Conservation (phyloP, 352 stramenopile species). For the Phytophthora vignae region DNA sequence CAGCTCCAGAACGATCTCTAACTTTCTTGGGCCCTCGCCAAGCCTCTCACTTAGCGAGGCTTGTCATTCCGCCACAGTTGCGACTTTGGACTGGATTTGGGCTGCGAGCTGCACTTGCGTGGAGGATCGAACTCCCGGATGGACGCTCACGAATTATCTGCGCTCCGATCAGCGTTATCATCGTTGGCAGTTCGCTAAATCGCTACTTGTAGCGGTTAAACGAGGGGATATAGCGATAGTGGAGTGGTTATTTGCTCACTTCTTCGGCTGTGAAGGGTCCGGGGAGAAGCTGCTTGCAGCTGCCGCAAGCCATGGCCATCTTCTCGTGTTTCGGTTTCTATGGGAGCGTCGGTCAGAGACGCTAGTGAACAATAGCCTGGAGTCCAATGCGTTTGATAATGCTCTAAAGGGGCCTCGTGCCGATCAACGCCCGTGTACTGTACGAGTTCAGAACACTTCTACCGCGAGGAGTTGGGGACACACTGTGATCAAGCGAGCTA, state of each 20-base stretch:
- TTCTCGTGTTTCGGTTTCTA: background rate
- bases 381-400: background rate
- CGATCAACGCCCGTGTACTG: background rate
- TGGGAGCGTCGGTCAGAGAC: background rate
- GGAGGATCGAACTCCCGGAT: background rate
- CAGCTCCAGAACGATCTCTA: background rate
- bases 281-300: background rate
- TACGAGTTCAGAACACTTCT: background rate
- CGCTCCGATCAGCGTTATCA: slow-evolving; percentile 4
- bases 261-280: background rate
- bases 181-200: background rate
- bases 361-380: background rate
- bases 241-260: slow-evolving; percentile 4
- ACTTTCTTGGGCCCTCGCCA: background rate
- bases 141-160: slow-evolving; percentile 4
- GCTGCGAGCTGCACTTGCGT: background rate
- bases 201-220: background rate
- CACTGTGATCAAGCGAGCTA: background rate
- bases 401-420: background rate
- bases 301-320: background rate
- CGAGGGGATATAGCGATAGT: background rate
- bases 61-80: background rate
- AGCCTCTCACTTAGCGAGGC: slow-evolving; percentile 5
- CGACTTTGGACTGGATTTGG: slow-evolving; percentile 6
- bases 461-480: background rate